Conservation (phyloP, 2,329 filamentous ascomycete genomes). For the Cordyceps pruinosa region DNA sequence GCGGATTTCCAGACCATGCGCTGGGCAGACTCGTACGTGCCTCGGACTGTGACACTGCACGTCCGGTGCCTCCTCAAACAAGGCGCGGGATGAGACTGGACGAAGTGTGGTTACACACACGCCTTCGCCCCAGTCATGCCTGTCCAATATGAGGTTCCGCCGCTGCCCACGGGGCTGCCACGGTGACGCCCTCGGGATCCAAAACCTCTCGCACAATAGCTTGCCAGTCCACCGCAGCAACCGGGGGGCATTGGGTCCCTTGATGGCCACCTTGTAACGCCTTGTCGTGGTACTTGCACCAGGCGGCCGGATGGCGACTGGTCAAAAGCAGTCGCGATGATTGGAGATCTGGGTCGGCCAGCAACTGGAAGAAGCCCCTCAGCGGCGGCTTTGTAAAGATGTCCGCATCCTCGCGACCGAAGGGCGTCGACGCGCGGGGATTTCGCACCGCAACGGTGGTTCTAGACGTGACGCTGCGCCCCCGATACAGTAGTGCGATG, state of each 20-base stretch:
- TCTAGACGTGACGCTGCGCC: background rate
- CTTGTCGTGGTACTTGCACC: slow-evolving; percentile 36
- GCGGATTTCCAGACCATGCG: background rate
- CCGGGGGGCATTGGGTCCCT: background rate
- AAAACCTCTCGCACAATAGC: slow-evolving; percentile 22
- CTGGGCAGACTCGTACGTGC: background rate
- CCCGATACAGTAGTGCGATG: slow-evolving; percentile 4
- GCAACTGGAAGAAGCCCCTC: slow-evolving; percentile 31
- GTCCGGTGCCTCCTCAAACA: background rate
- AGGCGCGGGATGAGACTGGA: background rate
- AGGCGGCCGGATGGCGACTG: slow-evolving; percentile 28
- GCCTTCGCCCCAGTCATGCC: background rate
- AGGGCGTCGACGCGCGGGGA: background rate
- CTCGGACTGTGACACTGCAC: background rate
- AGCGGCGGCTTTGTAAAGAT: slow-evolving; percentile 25
- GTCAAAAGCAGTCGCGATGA: slow-evolving; percentile 32
- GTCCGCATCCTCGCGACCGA: background rate
- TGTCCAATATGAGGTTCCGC: background rate
- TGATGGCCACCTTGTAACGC: slow-evolving; percentile 9
- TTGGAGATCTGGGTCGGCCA: slow-evolving; percentile 40
- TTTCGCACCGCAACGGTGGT: background rate
- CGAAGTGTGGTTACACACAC: background rate
- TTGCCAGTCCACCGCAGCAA: slow-evolving; percentile 26
- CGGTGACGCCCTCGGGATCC: slow-evolving; percentile 23
- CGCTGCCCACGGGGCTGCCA: background rate